Evolutionary conservation across 768 basidiomycete genomes (phyloP), one percentile per base, ranked within the genome.

Genomic region (Lactarius tabidus): DNA sequence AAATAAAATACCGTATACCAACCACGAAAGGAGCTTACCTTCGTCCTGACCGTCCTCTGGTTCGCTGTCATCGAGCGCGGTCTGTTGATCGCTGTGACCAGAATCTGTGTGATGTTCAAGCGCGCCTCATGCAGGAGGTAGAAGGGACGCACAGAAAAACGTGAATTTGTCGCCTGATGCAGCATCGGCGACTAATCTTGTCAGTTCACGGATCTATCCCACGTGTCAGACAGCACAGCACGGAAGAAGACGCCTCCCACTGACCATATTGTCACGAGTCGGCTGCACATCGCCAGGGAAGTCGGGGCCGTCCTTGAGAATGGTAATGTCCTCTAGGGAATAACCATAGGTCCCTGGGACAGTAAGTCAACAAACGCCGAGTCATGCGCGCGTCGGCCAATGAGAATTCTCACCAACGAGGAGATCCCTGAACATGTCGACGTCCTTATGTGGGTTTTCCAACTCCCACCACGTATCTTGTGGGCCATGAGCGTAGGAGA

Each of bases 21-120:
- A 23, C 17, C 6, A 29, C 8, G 2, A 26, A 6, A 12, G 8
- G 6, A 10, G 20, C 69, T n/a, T 52, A 70, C 72, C 66, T 64
- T 72, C 72, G n/a, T 73, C 72, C 8, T 62, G 38, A 3, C 69
- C 71, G 20, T 74, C 73, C 9, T 69, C 69, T 59, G 73, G 71
- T 4, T 17, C 60, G 17, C 55, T 31, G 1, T 61, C 43, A 48
- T 64, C 67, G 7, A 8, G 4, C 31, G 67, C 54, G 0, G 56
- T 12, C n/a, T 66, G 59, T 41, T 73, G 73, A 20, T 67, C 70
- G 1, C 71, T 70, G 35, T 74, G 72, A 0, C 73, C 73, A 3
- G 71, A 69, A 29, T 67, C 73, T 74, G 33, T 12, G 35, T 26
- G 14, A 23, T 17, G 35, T 6, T 57, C 26, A 61, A 36, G 5